These are phyloP conservation scores for Peronospora destructor DNA, from an alignment of 352 stramenopile species.

Conservation along the genomic window DNA sequence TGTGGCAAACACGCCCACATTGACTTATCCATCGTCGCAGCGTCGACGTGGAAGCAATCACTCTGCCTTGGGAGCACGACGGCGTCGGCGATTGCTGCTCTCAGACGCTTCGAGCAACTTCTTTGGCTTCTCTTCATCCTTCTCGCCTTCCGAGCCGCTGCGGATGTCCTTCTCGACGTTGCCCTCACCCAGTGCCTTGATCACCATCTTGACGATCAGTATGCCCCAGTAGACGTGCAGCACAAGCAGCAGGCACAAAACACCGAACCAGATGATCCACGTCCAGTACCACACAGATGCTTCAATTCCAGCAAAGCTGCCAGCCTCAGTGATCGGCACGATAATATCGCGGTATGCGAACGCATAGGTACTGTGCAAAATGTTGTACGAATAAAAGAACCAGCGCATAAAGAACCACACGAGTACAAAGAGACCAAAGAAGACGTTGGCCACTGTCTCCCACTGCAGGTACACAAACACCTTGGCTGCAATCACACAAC, in stretches of 20 bases:
- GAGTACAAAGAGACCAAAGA: constrained; percentile 64
- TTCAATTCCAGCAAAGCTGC: constrained; percentile 31
- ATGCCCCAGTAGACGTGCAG: constrained; percentile 75
- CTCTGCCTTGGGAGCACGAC: constrained; percentile 61
- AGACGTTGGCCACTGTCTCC: constrained; percentile 58
- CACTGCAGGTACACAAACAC: constrained; percentile 71
- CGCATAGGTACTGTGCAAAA: constrained; percentile 52
- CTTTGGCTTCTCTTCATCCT: constrained; percentile 22
- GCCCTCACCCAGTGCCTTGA: constrained; percentile 48
- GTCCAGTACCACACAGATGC: constrained; percentile 50
- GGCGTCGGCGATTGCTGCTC: constrained; percentile 41
- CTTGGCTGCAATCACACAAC: constrained; percentile 40
- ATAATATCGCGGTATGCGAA: constrained; percentile 49
- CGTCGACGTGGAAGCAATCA: constrained; percentile 19
- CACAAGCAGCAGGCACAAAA: constrained; percentile 52
- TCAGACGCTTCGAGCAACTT: constrained; percentile 15
- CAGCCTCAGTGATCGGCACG: constrained; percentile 36
- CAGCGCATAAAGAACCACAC: constrained; percentile 69
- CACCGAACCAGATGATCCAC: constrained; percentile 46
- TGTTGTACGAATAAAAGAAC: constrained; percentile 70
- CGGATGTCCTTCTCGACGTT: constrained; percentile 81
- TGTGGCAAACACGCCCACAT: constrained; percentile 4
- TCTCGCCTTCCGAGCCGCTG: constrained; percentile 66
- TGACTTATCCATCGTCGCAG: constrained; percentile 3
- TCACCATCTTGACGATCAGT: constrained; percentile 72